Evolutionary conservation across 352 stramenopile species (phyloP), one percentile per base, ranked within the genome.

Genomic region (Halophytophthora batemanensis): DNA sequence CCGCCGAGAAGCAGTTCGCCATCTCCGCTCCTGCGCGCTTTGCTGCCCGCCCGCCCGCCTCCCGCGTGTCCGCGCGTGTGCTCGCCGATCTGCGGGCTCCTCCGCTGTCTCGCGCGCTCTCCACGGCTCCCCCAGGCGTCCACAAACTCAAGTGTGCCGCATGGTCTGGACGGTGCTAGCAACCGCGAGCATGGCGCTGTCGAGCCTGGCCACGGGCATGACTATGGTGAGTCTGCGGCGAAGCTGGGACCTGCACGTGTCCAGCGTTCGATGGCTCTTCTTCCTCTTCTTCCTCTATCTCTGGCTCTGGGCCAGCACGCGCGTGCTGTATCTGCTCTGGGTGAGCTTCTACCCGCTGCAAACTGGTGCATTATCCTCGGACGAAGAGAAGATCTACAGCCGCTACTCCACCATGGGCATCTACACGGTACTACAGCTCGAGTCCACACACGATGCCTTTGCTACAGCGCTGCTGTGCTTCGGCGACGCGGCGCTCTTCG

Each of bases 281-380:
- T 52, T 77, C 56, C 28, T 57, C 42, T 62, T 82, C 61, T 67
- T 79, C 51, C 23, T 70, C 29, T 61, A 71, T 43, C 36, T 79
- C 19, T 56, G 69, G 53, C 38, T 71, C 43, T 63, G 65, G 59
- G 45, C 50, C 19, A 40, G 21, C 38, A 38, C 50, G 11, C 44
- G 61, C 35, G 15, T 56, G 6, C 51, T 42, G 38, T 58, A 61
- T 23, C 57, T 57, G 59, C 22, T 37, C 19, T 66, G 59, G 49
- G 21, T 69, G 15, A 5, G 65, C 45, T 3, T 81, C 37, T 53
- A 62, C 21, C 37, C 53, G 7, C n/a, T n/a, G n/a, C n/a, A n/a
- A n/a, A n/a, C n/a, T n/a, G n/a, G n/a, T n/a, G n/a, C n/a, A n/a
- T n/a, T n/a, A n/a, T n/a, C n/a, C n/a, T n/a, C n/a, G n/a, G 25